Evolutionary conservation across 352 stramenopile genomes (phyloP), one percentile per base, ranked within the genome.

Genomic region (Pythium grandisporangium): DNA sequence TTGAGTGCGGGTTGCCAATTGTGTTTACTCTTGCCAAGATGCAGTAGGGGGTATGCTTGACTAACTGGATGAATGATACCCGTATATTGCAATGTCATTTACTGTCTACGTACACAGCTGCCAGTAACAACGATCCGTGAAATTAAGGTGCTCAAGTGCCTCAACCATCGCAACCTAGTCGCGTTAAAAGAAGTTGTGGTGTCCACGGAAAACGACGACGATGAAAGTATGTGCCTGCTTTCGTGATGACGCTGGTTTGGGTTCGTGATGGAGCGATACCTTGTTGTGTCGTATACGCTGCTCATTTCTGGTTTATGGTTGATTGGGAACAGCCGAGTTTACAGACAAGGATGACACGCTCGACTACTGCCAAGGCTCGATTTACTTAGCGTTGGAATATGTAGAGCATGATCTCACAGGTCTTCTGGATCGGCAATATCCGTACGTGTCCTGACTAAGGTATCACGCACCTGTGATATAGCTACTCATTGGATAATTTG

Each of bases 81-180:
- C n/a, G n/a, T n/a, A n/a, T n/a, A n/a, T n/a, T n/a, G n/a, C n/a
- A n/a, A n/a, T n/a, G n/a, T n/a, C n/a, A n/a, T n/a, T n/a, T n/a
- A n/a, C n/a, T n/a, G n/a, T n/a, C n/a, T 30, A 11, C 30, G 30
- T 34, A 4, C 42, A 24, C 38, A 96, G 80, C 66, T 98, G 11
- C 94, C 95, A 1, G 75, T 97, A 37, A 98, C 92, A 30, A 95
- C 96, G 13, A 95, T 99, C 52, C 84, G 95, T 11, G 95, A 99
- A 70, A 98, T 99, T 49, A 98, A 98, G 81, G 96, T 99, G 54
- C 75, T 99, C 41, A 98, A 98, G 62, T 86, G 83, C 58, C 69
- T 98, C 5, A 84, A 92, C 39, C 95, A 99, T 64, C 78, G 73
- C 16, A 98, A 97, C 63, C 70, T 99, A 45, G 91, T 99, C 19